Base-by-base conservation (phyloP, 2,329 filamentous ascomycete species). In the Botryotinia globosa region DNA sequence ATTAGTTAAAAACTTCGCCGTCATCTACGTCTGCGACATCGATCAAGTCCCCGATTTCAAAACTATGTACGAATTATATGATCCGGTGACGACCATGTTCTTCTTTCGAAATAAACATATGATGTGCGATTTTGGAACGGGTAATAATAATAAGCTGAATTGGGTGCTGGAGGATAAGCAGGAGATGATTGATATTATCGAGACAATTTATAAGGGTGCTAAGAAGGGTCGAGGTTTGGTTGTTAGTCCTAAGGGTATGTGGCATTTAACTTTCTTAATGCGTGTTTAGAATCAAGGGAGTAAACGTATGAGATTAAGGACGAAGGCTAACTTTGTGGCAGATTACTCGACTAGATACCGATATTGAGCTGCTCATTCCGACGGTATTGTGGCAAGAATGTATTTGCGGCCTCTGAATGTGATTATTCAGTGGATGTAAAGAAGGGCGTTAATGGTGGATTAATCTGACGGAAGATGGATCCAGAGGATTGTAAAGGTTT, bases 71-170 rank as follows among this genome's bases (percentile, higher is more conserved):
- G 87, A 94, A 81, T 86, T 94, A 9, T 94, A 96, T 85, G 93
- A 99, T 81, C 90, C 94, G 0, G 93, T 94, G 84, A 97, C 96
- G 4, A 90, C 98, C 83, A 98, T 98, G 92, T 97, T 93, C 86
- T 97, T 97, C 87, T 97, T 94, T 86, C 90, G 95, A 75, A 99
- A 99, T 82, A 99, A 99, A 82, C 94, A 98, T 84, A 98, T 98
- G 90, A 97, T 97, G 92, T 94, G 92, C 82, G 95, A 98, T 88
- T 94, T 98, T 78, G 95, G 95, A 64, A 99, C 96, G 2, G 96
- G 96, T 76, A 97, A 99, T 84, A 99, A 99, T 83, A 99, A 99
- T 83, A 98, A 98, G 83, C 86, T 98, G 77, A 98, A 98, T 81
- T 97, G 94, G 91, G 93, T 97, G 65, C 85, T 97, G 70, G 94